Base-by-base conservation (phyloP, 1,284 basidiomycete genomes). In the Microstroma glucosiphilum region DNA sequence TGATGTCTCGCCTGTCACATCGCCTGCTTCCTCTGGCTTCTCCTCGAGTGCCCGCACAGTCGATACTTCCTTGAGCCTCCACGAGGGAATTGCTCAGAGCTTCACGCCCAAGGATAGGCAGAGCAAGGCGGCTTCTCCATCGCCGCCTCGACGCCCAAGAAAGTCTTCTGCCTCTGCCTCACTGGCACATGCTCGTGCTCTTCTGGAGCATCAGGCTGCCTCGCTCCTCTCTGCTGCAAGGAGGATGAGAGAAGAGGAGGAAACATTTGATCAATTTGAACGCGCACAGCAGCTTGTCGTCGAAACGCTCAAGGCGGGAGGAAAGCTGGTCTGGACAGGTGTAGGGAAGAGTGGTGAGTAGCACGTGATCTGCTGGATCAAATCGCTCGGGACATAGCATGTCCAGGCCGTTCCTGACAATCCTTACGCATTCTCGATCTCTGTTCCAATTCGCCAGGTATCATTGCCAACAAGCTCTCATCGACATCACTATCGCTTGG, bases 311-410 rank as follows among this genome's bases (percentile, higher is more conserved):
- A 21, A 26, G 21, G 17, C 71, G 55, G 59, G 73, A 63, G 80
- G 80, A 48, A 81, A 80, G 64, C 65, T 82, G 15, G 69, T 81
- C 21, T 68, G 80, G 17, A 78, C 76, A 0, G 81, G 81, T 21
- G 75, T 82, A 1, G 81, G 81, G 26, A 82, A 82, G 67, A 78
- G 75, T 49, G 80, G 77, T 37, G 64, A 75, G 60, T 68, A 64
- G 13, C 69, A 1, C 30, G 7, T n/a, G 19, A n/a, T 7, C 37
- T 26, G 19, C 3, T 3, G 30, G 30, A 4, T 9, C 30, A 37
- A 37, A 37, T 9, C 3, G 4, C 3, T 37, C 30, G 30, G 30
- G 30, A 37, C 4, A 9, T 9, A 37, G 30, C 43, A 48, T 21
- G 43, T 21, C 4, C 43, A 48, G 17, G 12, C 48, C 37, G 40